Evolutionary conservation across 345 rosid genomes (phyloP).

Genomic region (Citrus glauca): DNA sequence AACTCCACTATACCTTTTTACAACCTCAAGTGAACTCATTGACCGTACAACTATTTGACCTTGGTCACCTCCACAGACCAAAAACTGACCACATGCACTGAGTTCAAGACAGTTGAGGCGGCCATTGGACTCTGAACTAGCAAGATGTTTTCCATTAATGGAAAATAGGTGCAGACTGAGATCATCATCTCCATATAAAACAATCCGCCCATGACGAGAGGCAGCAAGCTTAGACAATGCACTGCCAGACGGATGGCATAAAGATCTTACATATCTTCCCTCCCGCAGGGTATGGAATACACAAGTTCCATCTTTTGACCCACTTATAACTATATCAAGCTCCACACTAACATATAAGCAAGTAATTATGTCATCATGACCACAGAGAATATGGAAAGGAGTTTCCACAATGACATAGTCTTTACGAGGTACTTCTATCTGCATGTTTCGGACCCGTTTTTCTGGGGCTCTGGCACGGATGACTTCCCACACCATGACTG

Average conservation of each 20-base stretch:
- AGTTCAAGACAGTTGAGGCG: conserved; percentile 89
- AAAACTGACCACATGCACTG: conserved; percentile 79
- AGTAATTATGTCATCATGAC: conserved; percentile 93
- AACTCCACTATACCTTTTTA: conserved; percentile 63
- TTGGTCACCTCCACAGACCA: conserved; percentile 95
- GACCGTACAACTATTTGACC: conserved; percentile 89
- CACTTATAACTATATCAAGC: conserved; percentile 93
- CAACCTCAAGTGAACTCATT: conserved; percentile 84
- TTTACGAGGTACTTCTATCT: conserved; percentile 55
- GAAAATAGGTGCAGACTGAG: conserved; percentile 85
- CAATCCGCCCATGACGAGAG: conserved; percentile 77
- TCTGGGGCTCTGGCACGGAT: conserved; percentile 53
- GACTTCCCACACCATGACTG: conserved; percentile 95
- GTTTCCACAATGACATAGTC: conserved; percentile 73
- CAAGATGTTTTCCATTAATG: conserved; percentile 90
- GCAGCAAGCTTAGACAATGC: conserved; percentile 84
- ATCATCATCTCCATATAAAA: conserved; percentile 84
- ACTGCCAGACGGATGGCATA: conserved; percentile 78
- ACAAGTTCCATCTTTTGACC: conserved; percentile 97
- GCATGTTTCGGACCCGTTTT: conserved; percentile 54
- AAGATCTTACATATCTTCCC: conserved; percentile 88
- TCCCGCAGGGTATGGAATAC: conserved; percentile 83
- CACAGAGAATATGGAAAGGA: conserved; percentile 91
- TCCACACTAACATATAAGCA: conserved; percentile 79
- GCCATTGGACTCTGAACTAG: conserved; percentile 85